phyloP scores from a whole-genome alignment of 768 basidiomycete species.

The Tricholoma saponaceum region DNA sequence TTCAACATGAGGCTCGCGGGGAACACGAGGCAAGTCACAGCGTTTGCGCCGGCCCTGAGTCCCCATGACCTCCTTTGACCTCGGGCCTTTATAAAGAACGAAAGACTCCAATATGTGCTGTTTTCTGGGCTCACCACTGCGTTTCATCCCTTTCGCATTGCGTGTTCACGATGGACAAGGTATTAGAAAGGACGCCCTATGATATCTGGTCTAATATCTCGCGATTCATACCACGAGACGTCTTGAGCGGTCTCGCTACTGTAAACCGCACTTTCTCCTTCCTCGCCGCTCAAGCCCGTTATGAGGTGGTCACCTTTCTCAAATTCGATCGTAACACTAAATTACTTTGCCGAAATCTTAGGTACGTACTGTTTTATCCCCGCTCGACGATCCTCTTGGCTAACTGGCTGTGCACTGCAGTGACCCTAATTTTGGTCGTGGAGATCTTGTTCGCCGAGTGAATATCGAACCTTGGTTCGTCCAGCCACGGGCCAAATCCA shows the following conservation, averaged over 20 bases:
- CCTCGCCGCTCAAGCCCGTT: constrained; percentile 17
- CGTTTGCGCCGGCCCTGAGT: too few species aligned
- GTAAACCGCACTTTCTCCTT: constrained; percentile 19
- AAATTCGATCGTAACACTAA: constrained; percentile 18
- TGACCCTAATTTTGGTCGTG: constrained; percentile 22
- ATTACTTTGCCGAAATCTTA: constrained; percentile 18
- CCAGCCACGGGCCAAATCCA: constrained; percentile 26
- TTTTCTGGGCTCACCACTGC: neutral
- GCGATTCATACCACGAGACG: constrained; percentile 14
- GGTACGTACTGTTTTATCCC: constrained; percentile 7
- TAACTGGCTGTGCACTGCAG: constrained; percentile 9
- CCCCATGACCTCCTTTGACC: neutral
- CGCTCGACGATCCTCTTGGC: neutral
- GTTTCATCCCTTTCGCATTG: neutral
- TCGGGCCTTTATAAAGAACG: neutral
- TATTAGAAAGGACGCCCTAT: constrained; percentile 11
- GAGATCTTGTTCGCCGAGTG: constrained; percentile 29
- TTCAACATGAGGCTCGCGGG: too few species aligned
- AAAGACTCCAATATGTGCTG: neutral
- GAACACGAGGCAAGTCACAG: too few species aligned
- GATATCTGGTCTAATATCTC: constrained; percentile 21
- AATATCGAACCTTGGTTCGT: constrained; percentile 39
- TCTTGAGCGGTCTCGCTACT: constrained; percentile 12
- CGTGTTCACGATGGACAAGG: neutral
- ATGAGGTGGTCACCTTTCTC: constrained; percentile 15